Base-by-base conservation (phyloP, 2,329 filamentous ascomycete species). In the Colletotrichum sp. region DNA sequence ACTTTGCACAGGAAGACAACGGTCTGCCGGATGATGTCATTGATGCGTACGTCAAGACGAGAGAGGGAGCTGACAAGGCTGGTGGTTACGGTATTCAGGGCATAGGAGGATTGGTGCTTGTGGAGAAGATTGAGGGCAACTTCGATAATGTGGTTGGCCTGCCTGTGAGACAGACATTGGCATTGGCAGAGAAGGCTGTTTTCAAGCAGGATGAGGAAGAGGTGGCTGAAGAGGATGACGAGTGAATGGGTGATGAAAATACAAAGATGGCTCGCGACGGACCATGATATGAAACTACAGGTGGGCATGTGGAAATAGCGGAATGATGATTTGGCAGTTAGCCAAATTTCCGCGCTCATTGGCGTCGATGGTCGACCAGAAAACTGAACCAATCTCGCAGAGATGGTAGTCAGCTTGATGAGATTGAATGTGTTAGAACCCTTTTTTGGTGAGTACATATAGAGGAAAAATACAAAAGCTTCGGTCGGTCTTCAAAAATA, bases 71-170 rank as follows among this genome's bases (percentile, higher is more conserved):
- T 13, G 97, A 99, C 85, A 99, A 99, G 88, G 97, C 97, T 0
- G 97, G 97, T 3, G 97, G 97, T 0, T 99, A 99, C 85, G 97
- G 95, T 2, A 91, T 99, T 69, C 97, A 99, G 85, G 97, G 96
- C 0, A 88, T 96, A 13, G 97, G 95, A 2, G 94, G 95, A 11
- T 93, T 98, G 83, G 89, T 99, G 76, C 85, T 99, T 73, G 93
- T 99, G 15, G 96, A 98, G 84, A 94, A 90, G 84, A 94, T 99
- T 78, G 95, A 98, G 78, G 97, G 97, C 13, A 93, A 92, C 71
- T 95, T 95, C 81, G 97, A 99, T 87, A 99, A 99, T 84, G 97
- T 99, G 2, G 93, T 99, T 32, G 97, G 97, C 0, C 84, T 99
- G 84, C 97, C 97, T 9, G 89, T 99, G 78, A 91, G 95, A 80